Base-by-base conservation (phyloP, 2,329 filamentous ascomycete genomes). In the Pseudocercospora musae region DNA sequence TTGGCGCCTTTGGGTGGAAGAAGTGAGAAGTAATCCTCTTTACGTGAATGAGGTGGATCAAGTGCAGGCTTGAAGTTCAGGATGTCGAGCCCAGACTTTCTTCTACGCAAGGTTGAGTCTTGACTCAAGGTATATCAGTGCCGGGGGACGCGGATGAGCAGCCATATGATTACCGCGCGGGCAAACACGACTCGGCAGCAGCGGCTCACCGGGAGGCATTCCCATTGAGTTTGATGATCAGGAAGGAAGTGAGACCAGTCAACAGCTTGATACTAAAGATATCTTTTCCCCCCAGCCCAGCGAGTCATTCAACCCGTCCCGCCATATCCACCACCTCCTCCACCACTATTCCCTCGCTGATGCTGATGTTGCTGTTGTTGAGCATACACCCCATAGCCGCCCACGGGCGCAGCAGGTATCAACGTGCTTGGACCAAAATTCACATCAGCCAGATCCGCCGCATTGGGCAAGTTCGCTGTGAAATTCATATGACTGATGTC, bases 1-100 rank as follows among this genome's bases (percentile, higher is more conserved):
- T 4, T 82, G 79, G 79, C 70, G 68, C 40, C 62, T 80, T 13
- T 81, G 79, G 79, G 74, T 72, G 64, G 72, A 73, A 20, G 78
- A 80, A 66, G 77, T 80, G 7, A 75, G 74, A 58, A 70, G 73
- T 20, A 71, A 68, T 58, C 72, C 72, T 13, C 63, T 79, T 53
- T 80, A 81, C 66, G 70, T 66, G 60, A 80, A 80, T 67, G 72
- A 75, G 40, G 46, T 70, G 31, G 68, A 63, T 21, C 21, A 53
- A 29, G 53, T 25, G 11, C 53, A 57, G 25, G 48, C 25, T n/a
- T 59, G 23, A 29, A 33, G 55, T 25, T 7, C 25, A 48, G 18
- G 37, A 49, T 40, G 40, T 9, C 4, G 50, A 60, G 33, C 42
- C 25, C n/a, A n/a, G 48, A 52, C 11, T 52, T n/a, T 9, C 11